Percentiles rank a stretch among this genome's conserved stretches.
Evolutionary conservation across 352 stramenopile genomes (phyloP).

Genomic region (Phytopythium sindhum): DNA sequence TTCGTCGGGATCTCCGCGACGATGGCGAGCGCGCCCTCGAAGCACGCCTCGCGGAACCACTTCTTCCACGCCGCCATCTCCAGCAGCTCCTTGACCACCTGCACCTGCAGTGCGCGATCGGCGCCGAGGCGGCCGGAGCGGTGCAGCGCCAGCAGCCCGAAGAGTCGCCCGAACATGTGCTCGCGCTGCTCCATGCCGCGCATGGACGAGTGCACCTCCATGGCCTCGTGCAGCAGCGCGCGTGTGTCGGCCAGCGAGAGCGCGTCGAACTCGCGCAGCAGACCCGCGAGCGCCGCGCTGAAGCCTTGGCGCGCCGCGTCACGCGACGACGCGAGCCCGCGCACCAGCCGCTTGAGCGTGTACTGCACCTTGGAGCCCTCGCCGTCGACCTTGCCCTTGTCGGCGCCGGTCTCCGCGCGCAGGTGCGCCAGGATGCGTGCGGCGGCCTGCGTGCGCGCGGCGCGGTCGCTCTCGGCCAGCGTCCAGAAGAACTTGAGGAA

Average conservation of each 20-base stretch:
- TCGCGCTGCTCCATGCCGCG: slow-evolving; percentile 92
- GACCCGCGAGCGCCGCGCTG: slow-evolving; percentile 70
- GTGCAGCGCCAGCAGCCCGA: slow-evolving; percentile 82
- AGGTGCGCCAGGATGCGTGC: slow-evolving; percentile 42
- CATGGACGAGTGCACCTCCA: slow-evolving; percentile 81
- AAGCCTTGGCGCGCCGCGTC: slow-evolving; percentile 89
- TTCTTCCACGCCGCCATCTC: slow-evolving; percentile 85
- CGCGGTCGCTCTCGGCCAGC: slow-evolving; percentile 69
- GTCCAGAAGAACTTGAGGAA: slow-evolving; percentile 90
- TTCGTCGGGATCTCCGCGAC: slow-evolving; percentile 44
- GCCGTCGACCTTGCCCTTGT: slow-evolving; percentile 23
- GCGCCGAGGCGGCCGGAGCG: slow-evolving; percentile 61
- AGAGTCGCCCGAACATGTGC: slow-evolving; percentile 89
- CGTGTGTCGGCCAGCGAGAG: slow-evolving; percentile 51
- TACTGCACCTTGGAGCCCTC: slow-evolving; percentile 67
- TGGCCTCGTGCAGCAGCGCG: slow-evolving; percentile 60
- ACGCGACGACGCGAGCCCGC: slow-evolving; percentile 84
- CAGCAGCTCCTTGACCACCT: slow-evolving; percentile 71
- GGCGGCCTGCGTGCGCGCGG: slow-evolving; percentile 53
- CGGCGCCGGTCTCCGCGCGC: slow-evolving; percentile 13
- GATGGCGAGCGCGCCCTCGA: slow-evolving; percentile 61
- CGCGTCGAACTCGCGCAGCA: slow-evolving; percentile 53
- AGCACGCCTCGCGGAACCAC: slow-evolving; percentile 81
- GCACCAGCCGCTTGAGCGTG: slow-evolving; percentile 89
- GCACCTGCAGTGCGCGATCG: slow-evolving; percentile 33